Evolutionary conservation across 176 grass and related monocot genomes (phyloP), one percentile per base, ranked within the genome.

Genomic region (Carex kokanica): DNA sequence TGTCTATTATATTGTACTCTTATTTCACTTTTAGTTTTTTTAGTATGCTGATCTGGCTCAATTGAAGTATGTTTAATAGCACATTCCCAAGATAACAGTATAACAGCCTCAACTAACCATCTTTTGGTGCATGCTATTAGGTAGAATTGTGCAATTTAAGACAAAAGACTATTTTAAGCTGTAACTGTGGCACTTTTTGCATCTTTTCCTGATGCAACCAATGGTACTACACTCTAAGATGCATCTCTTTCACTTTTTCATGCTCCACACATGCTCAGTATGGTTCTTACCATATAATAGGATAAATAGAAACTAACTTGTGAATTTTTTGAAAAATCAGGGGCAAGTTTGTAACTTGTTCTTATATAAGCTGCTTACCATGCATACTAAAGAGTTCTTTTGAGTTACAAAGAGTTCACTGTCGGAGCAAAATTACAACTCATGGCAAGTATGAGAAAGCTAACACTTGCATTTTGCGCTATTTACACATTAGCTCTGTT

Each of bases 181-280:
- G 78, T 31, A 85, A 73, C 71, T 78, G 25, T n/a, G 23, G 57
- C 72, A 65, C 52, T 85, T 85, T 85, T 79, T 51, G 59, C 40
- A 32, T 79, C 72, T 79, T 78, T 78, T 71, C 62, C 57, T 73
- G 85, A 69, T 45, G 15, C 13, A 73, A 69, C 25, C 61, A 67
- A 27, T 78, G 60, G 17, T 62, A 67, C 27, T 68, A 24, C 16
- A 80, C 84, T 66, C 21, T 36, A 85, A 55, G 54, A 79, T 67
- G 62, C 17, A 70, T 60, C 75, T 49, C 65, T 81, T 78, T 65
- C 55, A 78, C 71, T 45, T 71, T 64, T 66, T 40, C 49, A 81
- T 81, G 34, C 52, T 13, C 34, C 32, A 81, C 53, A 59, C 57
- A 63, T 41, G 27, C 57, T 45, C 29, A 63, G 59, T 81, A 81